Conservation (phyloP, 306 rosid genomes). For the Pachyrhizus erosus region DNA sequence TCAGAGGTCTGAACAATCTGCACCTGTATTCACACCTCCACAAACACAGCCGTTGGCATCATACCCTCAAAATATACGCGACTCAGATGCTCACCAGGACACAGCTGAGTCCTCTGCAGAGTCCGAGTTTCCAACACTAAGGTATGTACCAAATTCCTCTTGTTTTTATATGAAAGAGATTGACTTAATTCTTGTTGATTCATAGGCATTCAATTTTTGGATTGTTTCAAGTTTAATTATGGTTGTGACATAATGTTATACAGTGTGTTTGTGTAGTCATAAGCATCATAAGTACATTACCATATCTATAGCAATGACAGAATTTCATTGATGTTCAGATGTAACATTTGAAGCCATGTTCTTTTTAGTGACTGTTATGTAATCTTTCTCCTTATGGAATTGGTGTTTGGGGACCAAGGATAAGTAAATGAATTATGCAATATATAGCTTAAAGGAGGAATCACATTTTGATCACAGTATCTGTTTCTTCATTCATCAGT, state of each 20-base stretch:
- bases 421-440: not conserved
- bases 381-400: not conserved
- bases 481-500: not conserved
- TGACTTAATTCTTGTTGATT: constrained; percentile 32
- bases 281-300: not conserved
- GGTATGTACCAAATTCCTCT: constrained; percentile 51
- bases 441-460: not conserved
- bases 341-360: not conserved
- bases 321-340: not conserved
- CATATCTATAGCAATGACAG: constrained; percentile 11
- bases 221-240: constrained; percentile 1
- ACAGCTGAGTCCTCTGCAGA: constrained; percentile 74
- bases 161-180: constrained; percentile 28
- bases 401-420: constrained; percentile 19
- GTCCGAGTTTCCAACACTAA: constrained; percentile 88
- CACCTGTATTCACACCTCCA: constrained; percentile 92
- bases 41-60: constrained; percentile 93
- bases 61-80: constrained; percentile 73
- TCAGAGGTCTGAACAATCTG: constrained; percentile 80
- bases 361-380: not conserved
- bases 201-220: constrained; percentile 1
- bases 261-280: not conserved
- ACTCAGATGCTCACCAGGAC: constrained; percentile 58
- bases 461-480: not conserved
- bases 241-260: constrained; percentile 29